Evolutionary conservation across 2,329 filamentous ascomycete genomes (phyloP), one percentile per base, ranked within the genome.

Genomic region (Cordyceps pruinosa): DNA sequence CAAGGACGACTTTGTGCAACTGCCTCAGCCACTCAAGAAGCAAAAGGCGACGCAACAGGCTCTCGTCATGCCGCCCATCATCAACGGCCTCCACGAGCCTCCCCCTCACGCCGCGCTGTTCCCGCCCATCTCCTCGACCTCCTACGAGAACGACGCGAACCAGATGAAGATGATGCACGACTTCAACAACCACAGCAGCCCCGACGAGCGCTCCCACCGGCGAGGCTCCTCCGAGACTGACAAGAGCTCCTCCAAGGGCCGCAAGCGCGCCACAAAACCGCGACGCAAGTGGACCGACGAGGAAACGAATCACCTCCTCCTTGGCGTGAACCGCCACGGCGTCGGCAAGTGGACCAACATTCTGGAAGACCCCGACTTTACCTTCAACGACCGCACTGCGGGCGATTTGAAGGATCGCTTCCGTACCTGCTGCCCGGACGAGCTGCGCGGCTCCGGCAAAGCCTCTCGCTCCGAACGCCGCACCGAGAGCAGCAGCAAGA

Each of bases 281-380:
- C 75, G 84, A 58, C 76, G 79, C 53, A 85, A 84, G 62, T 87
- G 84, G 84, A 81, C 82, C 0, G 82, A 86, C 60, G 78, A 83
- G 58, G 84, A 87, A 66, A 87, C 84, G 1, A 84, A 81, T 51
- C 77, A 84, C 61, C 72, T 87, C 9, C 68, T 87, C 15, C 70
- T 84, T 3, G 84, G 83, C 0, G 84, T 86, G 28, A 78, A 78
- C 63, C 79, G 81, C 32, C 78, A 87, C 64, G 84, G 84, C 1
- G 79, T 87, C 9, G 84, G 84, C 37, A 83, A 81, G 63, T 87
- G 84, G 84, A 85, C 81, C 9, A 80, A 75, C 57, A 87, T 87
- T 32, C 70, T 86, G 25, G 81, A 84, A 50, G 84, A 87, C 59
- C 69, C 77, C 0, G 77, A 77, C 42, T 87, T 84, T 65, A 74